Base-by-base conservation (phyloP, 805 yeast genomes). In the Saccharomycopsis oosterbeekiorum region DNA sequence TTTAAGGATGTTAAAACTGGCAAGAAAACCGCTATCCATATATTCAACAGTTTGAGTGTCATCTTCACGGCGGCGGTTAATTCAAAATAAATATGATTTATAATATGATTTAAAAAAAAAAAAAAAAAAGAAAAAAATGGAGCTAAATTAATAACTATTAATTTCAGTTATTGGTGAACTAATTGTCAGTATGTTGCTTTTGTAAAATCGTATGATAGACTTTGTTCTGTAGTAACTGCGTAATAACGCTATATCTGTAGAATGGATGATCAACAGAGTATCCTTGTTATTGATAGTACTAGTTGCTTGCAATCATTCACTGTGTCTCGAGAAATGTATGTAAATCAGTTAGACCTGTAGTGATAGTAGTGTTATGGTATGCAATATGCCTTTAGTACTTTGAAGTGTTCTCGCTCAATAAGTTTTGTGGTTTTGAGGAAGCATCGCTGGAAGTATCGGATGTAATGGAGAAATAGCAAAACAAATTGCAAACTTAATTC, bases 1-100 rank as follows among this genome's bases (percentile, higher is more conserved):
- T 61, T 61, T 8, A 59, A 26, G 14, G 65, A 55, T 14, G 59
- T 24, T 14, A 63, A 39, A 8, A 56, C 43, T 1, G 65, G 63
- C 4, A 58, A 19, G n/a, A 57, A n/a, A 5, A 60, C 29, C 8
- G 59, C 47, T 43, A 43, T 26, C 40, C 53, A 47, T 11, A 21
- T 14, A 47, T 47, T 47, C 24, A 47, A 47, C 24, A 47, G 15
- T 21, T 14, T 47, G 12, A 47, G 21, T 11, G 26, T 47, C 34
- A 24, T 47, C 34, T 47, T 26, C 53, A 21, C n/a, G 53, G 53
- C 17, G 53, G 53, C 34, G 53, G 8, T 24, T 47, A 47, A 12
- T 26, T 24, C 12, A 29, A 29, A 29, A 29, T 29, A 6, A 29
- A 29, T 29, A 29, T 29, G 34, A n/a, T n/a, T n/a, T n/a, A n/a